Percentiles rank a stretch among this genome's conserved stretches.
Evolutionary conservation across 2,329 filamentous ascomycete genomes (phyloP).

Genomic region (Alternaria infectoria): DNA sequence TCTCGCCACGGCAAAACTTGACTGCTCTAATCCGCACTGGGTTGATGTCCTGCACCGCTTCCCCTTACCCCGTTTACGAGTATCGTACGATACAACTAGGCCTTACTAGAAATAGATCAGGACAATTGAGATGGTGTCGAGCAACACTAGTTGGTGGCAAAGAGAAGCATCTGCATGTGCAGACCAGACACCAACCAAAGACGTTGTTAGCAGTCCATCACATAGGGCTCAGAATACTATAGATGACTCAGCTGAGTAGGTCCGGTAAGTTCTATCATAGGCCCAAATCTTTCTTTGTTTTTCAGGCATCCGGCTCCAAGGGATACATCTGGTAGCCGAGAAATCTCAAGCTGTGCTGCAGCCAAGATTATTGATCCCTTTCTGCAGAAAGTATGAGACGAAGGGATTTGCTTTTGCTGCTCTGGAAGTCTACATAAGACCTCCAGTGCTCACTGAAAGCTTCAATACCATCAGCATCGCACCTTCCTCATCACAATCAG

Average conservation of each 20-base stretch:
- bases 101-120: neutral
- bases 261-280: neutral
- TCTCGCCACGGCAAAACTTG: neutral
- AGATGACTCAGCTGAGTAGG: neutral
- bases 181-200: neutral
- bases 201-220: neutral
- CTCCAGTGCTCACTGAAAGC: neutral
- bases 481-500: neutral
- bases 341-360: neutral
- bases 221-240: neutral
- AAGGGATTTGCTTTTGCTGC: neutral
- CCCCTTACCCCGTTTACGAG: neutral
- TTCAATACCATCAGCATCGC: neutral
- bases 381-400: neutral
- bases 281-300: neutral
- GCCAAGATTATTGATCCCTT: neutral
- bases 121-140: neutral
- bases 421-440: neutral
- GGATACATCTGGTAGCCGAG: neutral
- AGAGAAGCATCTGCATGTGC: neutral
- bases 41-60: neutral
- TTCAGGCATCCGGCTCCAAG: neutral
- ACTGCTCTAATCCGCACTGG: neutral
- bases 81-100: neutral
- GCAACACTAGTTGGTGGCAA: neutral